Conservation (phyloP, 2,329 filamentous ascomycete genomes). For the Colletotrichum sp. region DNA sequence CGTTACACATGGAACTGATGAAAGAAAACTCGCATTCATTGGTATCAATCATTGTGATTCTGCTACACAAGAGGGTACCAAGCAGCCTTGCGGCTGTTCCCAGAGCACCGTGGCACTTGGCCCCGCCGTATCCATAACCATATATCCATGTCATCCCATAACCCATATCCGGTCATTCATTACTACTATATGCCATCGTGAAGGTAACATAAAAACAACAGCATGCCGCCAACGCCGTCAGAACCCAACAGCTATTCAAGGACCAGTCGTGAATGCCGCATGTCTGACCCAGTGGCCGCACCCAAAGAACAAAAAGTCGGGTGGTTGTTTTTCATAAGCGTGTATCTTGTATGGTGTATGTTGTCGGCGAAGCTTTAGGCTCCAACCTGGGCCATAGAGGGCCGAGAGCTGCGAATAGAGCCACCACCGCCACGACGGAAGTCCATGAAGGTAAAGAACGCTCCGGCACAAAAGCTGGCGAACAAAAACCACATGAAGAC, state of each 20-base stretch:
- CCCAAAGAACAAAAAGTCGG: background rate
- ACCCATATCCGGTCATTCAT: conserved; percentile 8
- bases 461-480: conserved; percentile 60
- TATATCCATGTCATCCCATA: conserved; percentile 12
- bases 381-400: conserved; percentile 63
- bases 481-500: conserved; percentile 85
- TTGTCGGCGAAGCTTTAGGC: conserved; percentile 36
- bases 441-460: conserved; percentile 60
- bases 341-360: background rate
- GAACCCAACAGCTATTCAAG: background rate
- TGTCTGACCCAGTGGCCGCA: background rate
- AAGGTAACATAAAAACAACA: conserved; percentile 5
- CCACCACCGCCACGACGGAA: conserved; percentile 54
- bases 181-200: conserved; percentile 12
- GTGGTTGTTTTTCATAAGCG: background rate
- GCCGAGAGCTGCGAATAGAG: conserved; percentile 46
- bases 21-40: background rate
- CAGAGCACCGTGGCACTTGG: background rate
- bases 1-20: background rate
- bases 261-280: background rate
- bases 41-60: background rate
- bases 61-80: background rate
- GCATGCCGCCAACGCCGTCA: conserved; percentile 10
- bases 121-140: conserved; percentile 1
- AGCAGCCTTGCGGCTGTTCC: background rate